Evolutionary conservation across 768 basidiomycete species (phyloP).

Genomic region (Terana coerulea): DNA sequence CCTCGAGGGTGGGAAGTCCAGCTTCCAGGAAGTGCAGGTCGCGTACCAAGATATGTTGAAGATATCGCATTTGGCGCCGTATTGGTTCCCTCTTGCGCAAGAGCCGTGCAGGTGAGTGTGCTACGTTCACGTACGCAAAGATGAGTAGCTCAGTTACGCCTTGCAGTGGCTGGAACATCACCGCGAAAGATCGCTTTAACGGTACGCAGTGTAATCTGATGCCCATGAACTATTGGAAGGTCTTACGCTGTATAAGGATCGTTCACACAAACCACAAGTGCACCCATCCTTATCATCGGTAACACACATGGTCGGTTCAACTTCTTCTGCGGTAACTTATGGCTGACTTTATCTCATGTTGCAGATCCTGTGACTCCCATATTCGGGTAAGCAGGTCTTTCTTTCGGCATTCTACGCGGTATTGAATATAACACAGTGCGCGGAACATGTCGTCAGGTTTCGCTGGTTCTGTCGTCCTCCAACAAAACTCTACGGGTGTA

Average conservation of each 20-base stretch:
- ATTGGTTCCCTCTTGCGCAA: background rate
- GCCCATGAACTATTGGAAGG: too few relatives aligned
- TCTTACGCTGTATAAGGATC: background rate
- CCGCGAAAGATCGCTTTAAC: background rate
- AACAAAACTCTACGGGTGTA: conserved; percentile 9
- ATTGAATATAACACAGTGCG: background rate
- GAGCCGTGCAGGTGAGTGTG: background rate
- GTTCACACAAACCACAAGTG: background rate
- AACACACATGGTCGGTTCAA: background rate
- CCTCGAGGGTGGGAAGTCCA: background rate
- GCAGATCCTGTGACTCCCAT: background rate
- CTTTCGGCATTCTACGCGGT: background rate
- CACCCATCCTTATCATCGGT: background rate
- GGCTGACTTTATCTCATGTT: background rate
- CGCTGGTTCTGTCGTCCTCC: background rate
- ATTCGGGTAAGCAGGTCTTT: background rate
- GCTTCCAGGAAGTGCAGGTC: background rate
- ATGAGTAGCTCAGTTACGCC: background rate
- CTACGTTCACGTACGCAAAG: background rate
- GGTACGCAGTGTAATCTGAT: background rate
- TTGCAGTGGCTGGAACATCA: background rate
- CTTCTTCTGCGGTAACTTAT: background rate
- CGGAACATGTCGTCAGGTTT: conserved; percentile 3
- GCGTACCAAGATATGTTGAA: background rate
- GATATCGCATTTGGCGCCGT: background rate